Base-by-base conservation (phyloP, 495 filamentous ascomycete genomes). In the Penicillium psychrofluorescens region DNA sequence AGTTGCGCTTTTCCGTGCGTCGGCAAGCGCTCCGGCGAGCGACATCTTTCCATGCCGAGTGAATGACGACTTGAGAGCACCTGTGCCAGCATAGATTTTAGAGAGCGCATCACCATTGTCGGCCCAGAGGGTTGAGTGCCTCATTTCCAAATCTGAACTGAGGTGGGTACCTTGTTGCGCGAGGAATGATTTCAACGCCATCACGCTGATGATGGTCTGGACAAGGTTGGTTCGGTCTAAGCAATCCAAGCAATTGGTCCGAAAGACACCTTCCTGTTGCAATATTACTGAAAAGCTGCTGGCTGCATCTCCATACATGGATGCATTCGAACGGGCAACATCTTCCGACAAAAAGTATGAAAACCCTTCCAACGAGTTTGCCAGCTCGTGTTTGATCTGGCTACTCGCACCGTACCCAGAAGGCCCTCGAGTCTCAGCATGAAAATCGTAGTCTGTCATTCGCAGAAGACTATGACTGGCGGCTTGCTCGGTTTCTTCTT, bases 41-140 rank as follows among this genome's bases (percentile, higher is more conserved):
- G 90, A 95, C 89, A 95, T 95, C 64, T 96, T 98, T 22, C 92
- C 92, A 56, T 84, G 81, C 36, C 92, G 76, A n/a, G 92, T 98
- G 53, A 94, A 98, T 0, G 91, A 96, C 8, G 88, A 89, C 55
- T 95, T 96, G 33, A 98, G 68, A 39, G 92, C 92, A 1, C 94
- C 92, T 8, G 92, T 98, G 30, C 92, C 92, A 8, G 92, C 94
- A 62, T 98, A 98, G 13, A 96, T 97, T 55, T 88, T 86, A 1
- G 90, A 95, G 16, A 98, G 67, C 11, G 89, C 81, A 71, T 98
- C 92, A 28, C 92, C 92, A 68, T 96, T 96, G 61, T 98, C 92
- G n/a, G 92, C 92, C 92, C 92, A 98, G 2, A 98, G 71, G 45
- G 77, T 89, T 28, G 88, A 88, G 65, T 98, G 92, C 30, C 88